phyloP scores from a whole-genome alignment of 2,329 filamentous ascomycete species.

The Botrytis sinoallii region DNA sequence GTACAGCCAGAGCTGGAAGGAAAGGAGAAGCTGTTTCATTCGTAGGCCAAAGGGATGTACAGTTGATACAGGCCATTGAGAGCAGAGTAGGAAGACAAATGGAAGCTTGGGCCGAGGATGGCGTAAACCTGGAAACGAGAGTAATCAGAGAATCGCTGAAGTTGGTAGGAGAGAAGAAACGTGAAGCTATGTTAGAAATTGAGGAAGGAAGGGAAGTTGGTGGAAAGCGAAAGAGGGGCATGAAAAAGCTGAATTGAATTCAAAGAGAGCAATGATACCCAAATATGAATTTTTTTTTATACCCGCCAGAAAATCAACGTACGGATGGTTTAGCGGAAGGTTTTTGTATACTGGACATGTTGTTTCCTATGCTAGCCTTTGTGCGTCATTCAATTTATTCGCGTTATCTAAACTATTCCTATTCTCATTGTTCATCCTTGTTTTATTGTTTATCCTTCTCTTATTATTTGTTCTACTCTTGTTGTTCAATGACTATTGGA shows the following conservation, averaged over 20 bases:
- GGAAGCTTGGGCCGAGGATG: constrained; percentile 82
- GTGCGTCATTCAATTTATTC: background rate
- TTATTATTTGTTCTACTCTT: background rate
- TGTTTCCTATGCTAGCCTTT: background rate
- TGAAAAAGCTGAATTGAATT: constrained; percentile 46
- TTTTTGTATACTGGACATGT: background rate
- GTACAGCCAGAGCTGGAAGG: constrained; percentile 88
- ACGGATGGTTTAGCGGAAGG: background rate
- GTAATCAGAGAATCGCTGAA: constrained; percentile 84
- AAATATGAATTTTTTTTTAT: background rate
- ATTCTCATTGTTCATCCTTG: background rate
- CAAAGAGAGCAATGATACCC: background rate
- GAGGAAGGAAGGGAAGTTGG: constrained; percentile 89
- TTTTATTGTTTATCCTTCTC: background rate
- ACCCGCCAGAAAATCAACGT: background rate
- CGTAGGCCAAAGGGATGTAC: constrained; percentile 89
- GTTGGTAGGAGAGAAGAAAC: constrained; percentile 88
- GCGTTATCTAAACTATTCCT: background rate
- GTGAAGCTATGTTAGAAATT: constrained; percentile 84
- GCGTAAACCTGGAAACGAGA: constrained; percentile 88
- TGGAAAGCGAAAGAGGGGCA: constrained; percentile 70
- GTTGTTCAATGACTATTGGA: background rate
- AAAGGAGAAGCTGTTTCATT: constrained; percentile 80
- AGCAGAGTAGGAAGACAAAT: constrained; percentile 74
- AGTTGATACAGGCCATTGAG: constrained; percentile 88